Conservation (phyloP, 371 early-diverging fungal species). For the Sanchytrium tribonematis region DNA sequence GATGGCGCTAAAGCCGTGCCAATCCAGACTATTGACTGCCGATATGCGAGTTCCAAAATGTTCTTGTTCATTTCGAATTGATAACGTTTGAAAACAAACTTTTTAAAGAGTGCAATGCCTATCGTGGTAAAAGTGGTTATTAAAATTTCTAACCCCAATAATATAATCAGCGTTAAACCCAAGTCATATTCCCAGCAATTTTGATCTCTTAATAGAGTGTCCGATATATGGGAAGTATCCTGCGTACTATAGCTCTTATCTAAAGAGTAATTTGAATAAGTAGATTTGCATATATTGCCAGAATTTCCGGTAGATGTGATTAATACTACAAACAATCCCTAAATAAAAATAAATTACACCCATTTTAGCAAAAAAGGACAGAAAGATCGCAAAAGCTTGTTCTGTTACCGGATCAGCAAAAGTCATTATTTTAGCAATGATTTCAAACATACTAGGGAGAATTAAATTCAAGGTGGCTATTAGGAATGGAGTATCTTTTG, state of each 20-base stretch:
- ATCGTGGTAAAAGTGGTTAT: conserved; percentile 3
- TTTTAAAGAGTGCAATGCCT: neutral
- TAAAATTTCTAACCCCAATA: conserved; percentile 3
- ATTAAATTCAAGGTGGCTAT: conserved; percentile 5
- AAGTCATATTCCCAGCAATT: conserved; percentile 6
- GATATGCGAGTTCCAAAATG: conserved; percentile 7
- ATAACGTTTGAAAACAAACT: conserved; percentile 1
- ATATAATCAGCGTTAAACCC: conserved; percentile 1
- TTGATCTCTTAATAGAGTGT: neutral
- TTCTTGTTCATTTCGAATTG: conserved; percentile 4
- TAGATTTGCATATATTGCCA: neutral
- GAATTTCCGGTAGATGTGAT: neutral
- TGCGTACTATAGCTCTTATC: neutral
- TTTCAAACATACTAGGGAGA: conserved; percentile 3
- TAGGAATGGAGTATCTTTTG: conserved; percentile 2
- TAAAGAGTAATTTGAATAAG: neutral
- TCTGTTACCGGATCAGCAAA: conserved; percentile 4
- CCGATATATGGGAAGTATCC: no score
- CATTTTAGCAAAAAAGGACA: conserved; percentile 6
- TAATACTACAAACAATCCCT: neutral
- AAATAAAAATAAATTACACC: conserved; percentile 1
- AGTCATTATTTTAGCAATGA: conserved; percentile 3
- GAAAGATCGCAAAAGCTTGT: neutral
- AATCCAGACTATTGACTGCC: conserved; percentile 6
- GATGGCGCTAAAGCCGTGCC: conserved; percentile 4